Evolutionary conservation across 2,329 filamentous ascomycete species (phyloP), one percentile per base, ranked within the genome.

Genomic region (Colletotrichum sp.): DNA sequence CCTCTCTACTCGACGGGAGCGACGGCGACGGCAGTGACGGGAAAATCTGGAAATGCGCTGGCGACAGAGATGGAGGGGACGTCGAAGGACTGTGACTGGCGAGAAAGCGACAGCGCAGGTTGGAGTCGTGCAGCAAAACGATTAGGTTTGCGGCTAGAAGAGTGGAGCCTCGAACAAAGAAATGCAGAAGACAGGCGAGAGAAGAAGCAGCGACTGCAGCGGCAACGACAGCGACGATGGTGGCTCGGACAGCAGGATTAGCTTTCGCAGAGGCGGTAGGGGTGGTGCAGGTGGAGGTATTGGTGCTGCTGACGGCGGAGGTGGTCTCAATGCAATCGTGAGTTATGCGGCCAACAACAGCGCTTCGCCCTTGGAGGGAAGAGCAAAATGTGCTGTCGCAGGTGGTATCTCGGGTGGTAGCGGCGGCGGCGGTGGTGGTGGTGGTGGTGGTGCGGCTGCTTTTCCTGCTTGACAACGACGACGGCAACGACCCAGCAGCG

Each of bases 151-250:
- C 65, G 60, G 66, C 65, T 60, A 55, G 71, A 24, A 39, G 65
- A 44, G 74, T 75, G 74, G 74, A 64, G 71, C 72, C 65, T 49
- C 49, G 74, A 21, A 71, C 71, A 74, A 75, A 76, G 74, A 66
- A 70, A 69, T 70, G 74, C 71, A 65, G 26, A 75, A 26, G 30
- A 52, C 55, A 24, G 64, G 60, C 18, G 26, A 67, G 15, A 26
- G 34, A 49, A 63, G 18, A n/a, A 63, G 32, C 32, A 60, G 67
- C 49, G 57, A 62, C 28, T 21, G 59, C 57, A 71, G 57, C 36
- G 15, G 36, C 39, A n/a, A 65, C 24, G 36, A 34, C 26, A 24
- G 60, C 59, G 21, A 36, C 26, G 28, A 32, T 34, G 16, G 68
- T 75, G 72, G 72, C 72, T 75, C 72, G 72, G 72, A 71, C 62